Conservation (phyloP, 305 asterid species). For the Plantago lanceolata region DNA sequence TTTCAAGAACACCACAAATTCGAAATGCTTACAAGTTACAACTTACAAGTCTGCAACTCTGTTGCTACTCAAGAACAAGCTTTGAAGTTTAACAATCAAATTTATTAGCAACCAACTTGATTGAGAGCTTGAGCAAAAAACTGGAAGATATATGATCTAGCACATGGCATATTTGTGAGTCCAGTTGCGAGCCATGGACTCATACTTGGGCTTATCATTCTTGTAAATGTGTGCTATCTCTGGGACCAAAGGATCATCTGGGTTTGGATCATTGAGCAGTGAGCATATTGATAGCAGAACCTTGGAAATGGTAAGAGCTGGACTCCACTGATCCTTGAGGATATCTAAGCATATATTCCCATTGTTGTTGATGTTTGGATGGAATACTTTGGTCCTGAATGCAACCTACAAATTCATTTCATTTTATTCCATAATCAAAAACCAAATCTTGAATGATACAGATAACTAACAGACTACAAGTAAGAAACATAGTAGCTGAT, state of each 20-base stretch:
- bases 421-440: neutral
- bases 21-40: neutral
- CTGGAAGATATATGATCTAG: slow-evolving; percentile 24
- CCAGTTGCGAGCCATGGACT: slow-evolving; percentile 77
- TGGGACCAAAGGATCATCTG: slow-evolving; percentile 87
- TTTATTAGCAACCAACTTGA: slow-evolving; percentile 3
- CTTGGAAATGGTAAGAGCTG: slow-evolving; percentile 95
- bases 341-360: slow-evolving; percentile 87
- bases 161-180: slow-evolving; percentile 81
- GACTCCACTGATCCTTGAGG: slow-evolving; percentile 95
- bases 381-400: slow-evolving; percentile 83
- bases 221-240: slow-evolving; percentile 82
- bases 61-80: neutral
- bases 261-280: slow-evolving; percentile 79
- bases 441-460: too few relatives aligned
- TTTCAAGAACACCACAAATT: neutral
- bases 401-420: slow-evolving; percentile 49
- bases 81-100: neutral
- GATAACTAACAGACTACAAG: too few relatives aligned
- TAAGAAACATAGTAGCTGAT: too few relatives aligned
- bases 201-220: slow-evolving; percentile 61
- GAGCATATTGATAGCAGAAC: slow-evolving; percentile 87
- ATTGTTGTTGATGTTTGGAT: slow-evolving; percentile 80
- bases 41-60: neutral
- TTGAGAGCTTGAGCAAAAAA: neutral